Conservation (phyloP, 2,329 filamentous ascomycete genomes). For the Graphiopsis chlorocephala region DNA sequence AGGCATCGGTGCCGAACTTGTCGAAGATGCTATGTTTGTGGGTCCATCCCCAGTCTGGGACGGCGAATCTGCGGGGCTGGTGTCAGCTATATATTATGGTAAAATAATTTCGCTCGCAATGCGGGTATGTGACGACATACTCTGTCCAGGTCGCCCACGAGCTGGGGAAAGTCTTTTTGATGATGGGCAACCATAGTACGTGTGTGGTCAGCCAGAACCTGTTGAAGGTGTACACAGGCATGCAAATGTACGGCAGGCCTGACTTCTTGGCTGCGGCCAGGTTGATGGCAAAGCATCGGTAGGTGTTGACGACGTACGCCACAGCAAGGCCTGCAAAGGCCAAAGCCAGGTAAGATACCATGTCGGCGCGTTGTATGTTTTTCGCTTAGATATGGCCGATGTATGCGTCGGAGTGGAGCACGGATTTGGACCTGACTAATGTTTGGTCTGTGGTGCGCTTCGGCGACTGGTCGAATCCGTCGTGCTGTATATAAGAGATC, state of each 20-base stretch:
- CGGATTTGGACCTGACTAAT: not conserved
- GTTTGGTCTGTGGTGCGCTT: not conserved
- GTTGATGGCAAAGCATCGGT: conserved; percentile 40
- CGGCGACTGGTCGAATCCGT: not conserved
- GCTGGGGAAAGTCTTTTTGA: conserved; percentile 52
- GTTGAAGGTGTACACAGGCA: conserved; percentile 49
- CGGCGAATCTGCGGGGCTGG: conserved; percentile 45
- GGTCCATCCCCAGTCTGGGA: conserved; percentile 61
- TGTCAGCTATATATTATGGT: not conserved
- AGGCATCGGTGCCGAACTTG: conserved; percentile 57
- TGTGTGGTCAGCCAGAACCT: conserved; percentile 56
- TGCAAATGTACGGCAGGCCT: conserved; percentile 44
- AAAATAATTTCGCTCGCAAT: not conserved
- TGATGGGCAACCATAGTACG: conserved; percentile 54
- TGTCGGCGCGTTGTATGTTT: not conserved
- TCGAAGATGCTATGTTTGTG: conserved; percentile 58
- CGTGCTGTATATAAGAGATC: not conserved
- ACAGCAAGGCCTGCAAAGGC: conserved; percentile 32
- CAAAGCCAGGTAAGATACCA: conserved; percentile 26
- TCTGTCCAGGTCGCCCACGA: conserved; percentile 58
- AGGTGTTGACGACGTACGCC: conserved; percentile 35
- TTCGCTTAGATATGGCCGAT: not conserved
- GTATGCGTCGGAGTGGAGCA: not conserved
- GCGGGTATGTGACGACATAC: conserved; percentile 39
- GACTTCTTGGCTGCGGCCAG: conserved; percentile 45